These are phyloP conservation scores for Ramalina peruviana DNA, from an alignment of 495 filamentous ascomycete species.

Conservation along the genomic window DNA sequence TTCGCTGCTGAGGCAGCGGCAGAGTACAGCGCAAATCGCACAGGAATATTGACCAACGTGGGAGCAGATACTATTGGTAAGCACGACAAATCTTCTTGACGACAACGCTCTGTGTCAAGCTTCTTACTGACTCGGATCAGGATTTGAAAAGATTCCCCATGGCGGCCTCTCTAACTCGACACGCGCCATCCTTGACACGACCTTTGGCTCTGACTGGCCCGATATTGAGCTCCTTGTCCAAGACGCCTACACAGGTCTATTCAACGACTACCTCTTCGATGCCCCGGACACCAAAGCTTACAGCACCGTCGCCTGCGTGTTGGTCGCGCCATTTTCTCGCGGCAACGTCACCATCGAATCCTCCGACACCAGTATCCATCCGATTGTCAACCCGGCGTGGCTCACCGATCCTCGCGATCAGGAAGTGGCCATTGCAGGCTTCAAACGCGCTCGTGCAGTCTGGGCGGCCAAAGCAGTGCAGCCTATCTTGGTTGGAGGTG, in stretches of 20 bases:
- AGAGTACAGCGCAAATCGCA: not conserved
- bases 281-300: slow-evolving; percentile 31
- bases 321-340: slow-evolving; percentile 36
- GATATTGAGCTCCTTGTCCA: slow-evolving; percentile 36
- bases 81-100: too few relatives aligned
- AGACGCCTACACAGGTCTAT: slow-evolving; percentile 14
- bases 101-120: too few relatives aligned
- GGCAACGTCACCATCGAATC: slow-evolving; percentile 41
- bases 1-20: not conserved
- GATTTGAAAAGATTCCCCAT: slow-evolving; percentile 7
- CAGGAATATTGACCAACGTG: not conserved
- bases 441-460: not conserved
- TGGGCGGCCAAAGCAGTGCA: slow-evolving; percentile 15
- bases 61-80: not conserved
- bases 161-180: not conserved
- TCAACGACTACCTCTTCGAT: not conserved
- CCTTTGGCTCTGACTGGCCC: slow-evolving; percentile 16
- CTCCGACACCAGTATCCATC: slow-evolving; percentile 27
- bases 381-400: slow-evolving; percentile 41
- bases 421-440: slow-evolving; percentile 4
- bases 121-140: slow-evolving; percentile 9
- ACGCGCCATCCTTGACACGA: not conserved
- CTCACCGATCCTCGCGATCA: slow-evolving; percentile 21
- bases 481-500: slow-evolving; percentile 4
- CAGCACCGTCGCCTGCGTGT: slow-evolving; percentile 24